phyloP scores from a whole-genome alignment of 169 alveolate species.

The Sarcocystis neurona region DNA sequence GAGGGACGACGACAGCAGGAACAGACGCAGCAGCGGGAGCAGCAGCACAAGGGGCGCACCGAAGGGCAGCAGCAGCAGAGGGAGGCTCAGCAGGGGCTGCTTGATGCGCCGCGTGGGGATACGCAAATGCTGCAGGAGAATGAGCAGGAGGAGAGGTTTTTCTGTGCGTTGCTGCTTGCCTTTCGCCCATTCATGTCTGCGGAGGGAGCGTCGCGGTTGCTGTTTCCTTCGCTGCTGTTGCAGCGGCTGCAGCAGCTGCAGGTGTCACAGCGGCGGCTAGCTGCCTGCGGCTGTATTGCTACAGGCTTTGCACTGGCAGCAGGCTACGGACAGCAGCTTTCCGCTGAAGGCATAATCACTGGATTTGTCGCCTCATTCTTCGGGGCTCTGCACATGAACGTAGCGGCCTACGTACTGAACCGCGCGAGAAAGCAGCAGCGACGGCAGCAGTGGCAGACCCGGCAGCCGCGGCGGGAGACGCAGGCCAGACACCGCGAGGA shows the following conservation, averaged over 20 bases:
- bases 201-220: not conserved
- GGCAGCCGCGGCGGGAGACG: no score
- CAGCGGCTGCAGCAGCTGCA: constrained; percentile 3
- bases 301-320: not conserved
- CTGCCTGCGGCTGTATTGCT: not conserved
- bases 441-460: not conserved
- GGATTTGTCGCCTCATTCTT: constrained; percentile 19
- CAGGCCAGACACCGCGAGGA: no score
- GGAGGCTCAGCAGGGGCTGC: no score
- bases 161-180: not conserved
- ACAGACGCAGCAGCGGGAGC: no score
- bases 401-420: not conserved
- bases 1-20: no score
- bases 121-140: no score
- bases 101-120: no score
- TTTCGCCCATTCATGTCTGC: not conserved
- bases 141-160: no score
- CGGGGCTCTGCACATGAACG: constrained; percentile 18
- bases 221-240: not conserved
- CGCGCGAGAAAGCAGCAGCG: not conserved
- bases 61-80: no score
- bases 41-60: no score
- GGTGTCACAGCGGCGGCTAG: constrained; percentile 22
- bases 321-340: not conserved
- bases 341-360: not conserved